A percentile compares a stretch with the other conserved stretches of the same genome.
Conservation (phyloP, 768 basidiomycete genomes). For the Collybiopsis confluens region DNA sequence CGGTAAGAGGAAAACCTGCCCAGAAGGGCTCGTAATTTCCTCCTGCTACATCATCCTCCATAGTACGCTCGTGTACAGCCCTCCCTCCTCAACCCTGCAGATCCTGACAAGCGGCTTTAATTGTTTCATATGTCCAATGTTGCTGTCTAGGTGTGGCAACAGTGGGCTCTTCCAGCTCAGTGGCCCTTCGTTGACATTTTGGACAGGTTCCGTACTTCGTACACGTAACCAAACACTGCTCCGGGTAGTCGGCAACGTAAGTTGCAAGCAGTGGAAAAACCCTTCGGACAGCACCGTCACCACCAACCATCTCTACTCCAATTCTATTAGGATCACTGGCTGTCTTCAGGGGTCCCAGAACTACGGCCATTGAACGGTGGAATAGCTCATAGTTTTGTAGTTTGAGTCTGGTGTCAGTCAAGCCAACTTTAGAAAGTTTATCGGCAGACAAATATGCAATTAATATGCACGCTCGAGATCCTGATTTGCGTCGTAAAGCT, state of each 20-base stretch:
- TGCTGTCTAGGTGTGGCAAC: too few relatives aligned
- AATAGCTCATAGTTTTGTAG: not conserved
- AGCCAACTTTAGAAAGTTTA: not conserved
- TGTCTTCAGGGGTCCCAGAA: not conserved
- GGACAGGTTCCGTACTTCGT: not conserved
- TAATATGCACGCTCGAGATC: not conserved
- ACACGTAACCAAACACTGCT: not conserved
- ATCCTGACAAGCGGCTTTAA: too few relatives aligned
- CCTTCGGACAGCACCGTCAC: slow-evolving; percentile 1
- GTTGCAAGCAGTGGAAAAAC: slow-evolving; percentile 3
- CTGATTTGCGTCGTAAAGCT: slow-evolving; percentile 13
- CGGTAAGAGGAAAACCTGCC: too few relatives aligned
- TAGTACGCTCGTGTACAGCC: too few relatives aligned
- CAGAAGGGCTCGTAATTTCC: too few relatives aligned
- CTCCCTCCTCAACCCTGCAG: too few relatives aligned
- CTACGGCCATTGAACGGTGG: not conserved
- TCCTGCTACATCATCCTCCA: too few relatives aligned
- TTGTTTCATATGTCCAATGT: too few relatives aligned
- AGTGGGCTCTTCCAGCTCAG: too few relatives aligned
- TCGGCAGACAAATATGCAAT: not conserved
- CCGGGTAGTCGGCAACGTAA: slow-evolving; percentile 9
- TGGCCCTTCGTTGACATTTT: too few relatives aligned
- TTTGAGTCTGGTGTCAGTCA: not conserved
- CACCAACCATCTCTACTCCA: slow-evolving; percentile 8
- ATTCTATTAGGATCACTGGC: not conserved